These are phyloP conservation scores for Acacia pycnantha DNA, from an alignment of 331 rosid species.

Conservation along the genomic window DNA sequence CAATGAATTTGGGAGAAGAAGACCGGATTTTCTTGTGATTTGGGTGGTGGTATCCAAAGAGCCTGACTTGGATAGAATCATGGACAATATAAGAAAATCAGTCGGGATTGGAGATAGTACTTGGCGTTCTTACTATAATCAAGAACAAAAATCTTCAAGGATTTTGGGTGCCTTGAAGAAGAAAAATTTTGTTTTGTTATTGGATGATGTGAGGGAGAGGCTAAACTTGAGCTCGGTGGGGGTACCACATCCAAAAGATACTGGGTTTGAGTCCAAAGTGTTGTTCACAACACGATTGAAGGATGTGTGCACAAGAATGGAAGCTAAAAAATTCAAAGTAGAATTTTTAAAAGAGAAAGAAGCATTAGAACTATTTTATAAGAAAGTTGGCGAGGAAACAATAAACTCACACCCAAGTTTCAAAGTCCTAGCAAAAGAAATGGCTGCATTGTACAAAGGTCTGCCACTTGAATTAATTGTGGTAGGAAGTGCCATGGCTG, in stretches of 20 bases:
- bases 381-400: slow-evolving; percentile 22
- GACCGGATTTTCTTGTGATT: neutral
- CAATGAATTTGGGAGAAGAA: neutral
- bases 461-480: too few species aligned
- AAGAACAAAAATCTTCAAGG: neutral
- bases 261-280: neutral
- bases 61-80: neutral
- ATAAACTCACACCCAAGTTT: neutral
- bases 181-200: neutral
- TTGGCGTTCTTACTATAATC: neutral
- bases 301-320: slow-evolving; percentile 25
- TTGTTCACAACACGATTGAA: slow-evolving; percentile 24
- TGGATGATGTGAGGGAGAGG: slow-evolving; percentile 25
- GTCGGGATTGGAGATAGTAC: neutral
- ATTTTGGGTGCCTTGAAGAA: neutral
- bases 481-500: too few species aligned
- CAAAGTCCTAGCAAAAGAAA: neutral
- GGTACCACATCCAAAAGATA: neutral
- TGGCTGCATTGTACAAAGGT: neutral
- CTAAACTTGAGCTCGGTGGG: neutral
- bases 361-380: slow-evolving; percentile 2
- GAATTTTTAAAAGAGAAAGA: neutral
- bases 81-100: neutral
- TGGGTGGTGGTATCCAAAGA: slow-evolving; percentile 8
- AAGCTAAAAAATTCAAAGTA: neutral